Evolutionary conservation across 2,329 filamentous ascomycete genomes (phyloP).

Genomic region (Pezicula neosporulosa): DNA sequence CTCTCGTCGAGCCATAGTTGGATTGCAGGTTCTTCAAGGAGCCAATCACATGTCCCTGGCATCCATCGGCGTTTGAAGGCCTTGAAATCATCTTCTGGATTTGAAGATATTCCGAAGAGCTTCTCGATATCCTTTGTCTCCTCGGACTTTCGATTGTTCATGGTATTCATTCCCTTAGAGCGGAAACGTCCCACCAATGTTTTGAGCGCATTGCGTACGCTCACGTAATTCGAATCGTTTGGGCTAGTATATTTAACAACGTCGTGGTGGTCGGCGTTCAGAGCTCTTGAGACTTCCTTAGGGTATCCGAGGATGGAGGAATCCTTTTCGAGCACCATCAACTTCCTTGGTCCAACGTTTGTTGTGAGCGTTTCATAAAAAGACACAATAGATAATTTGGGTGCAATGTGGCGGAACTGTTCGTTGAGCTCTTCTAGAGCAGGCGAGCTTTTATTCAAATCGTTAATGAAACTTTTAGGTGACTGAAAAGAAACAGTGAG

Average conservation of each 20-base stretch:
- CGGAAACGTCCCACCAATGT: not conserved
- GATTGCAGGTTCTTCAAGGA: too few species aligned
- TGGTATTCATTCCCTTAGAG: too few species aligned
- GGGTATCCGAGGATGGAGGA: conserved; percentile 23
- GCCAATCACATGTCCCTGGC: too few species aligned
- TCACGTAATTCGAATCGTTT: conserved; percentile 11
- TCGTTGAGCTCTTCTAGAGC: conserved; percentile 38
- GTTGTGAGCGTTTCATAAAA: conserved; percentile 41
- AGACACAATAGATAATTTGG: conserved; percentile 34
- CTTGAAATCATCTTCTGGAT: too few species aligned
- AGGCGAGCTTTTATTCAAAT: conserved; percentile 33
- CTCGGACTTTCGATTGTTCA: too few species aligned
- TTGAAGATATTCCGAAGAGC: too few species aligned
- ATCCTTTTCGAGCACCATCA: conserved; percentile 14
- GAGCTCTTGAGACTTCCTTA: conserved; percentile 12
- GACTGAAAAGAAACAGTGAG: not conserved
- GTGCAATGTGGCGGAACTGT: conserved; percentile 35
- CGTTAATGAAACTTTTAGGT: conserved; percentile 32
- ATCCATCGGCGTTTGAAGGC: too few species aligned
- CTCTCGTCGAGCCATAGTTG: not conserved
- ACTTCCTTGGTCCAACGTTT: conserved; percentile 19
- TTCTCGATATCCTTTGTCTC: too few species aligned
- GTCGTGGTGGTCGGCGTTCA: conserved; percentile 26
- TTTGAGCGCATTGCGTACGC: not conserved
- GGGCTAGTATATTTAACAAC: conserved; percentile 25